Evolutionary conservation across 1,284 basidiomycete species (phyloP), one percentile per base, ranked within the genome.

Genomic region (Microbotryum saponariae): DNA sequence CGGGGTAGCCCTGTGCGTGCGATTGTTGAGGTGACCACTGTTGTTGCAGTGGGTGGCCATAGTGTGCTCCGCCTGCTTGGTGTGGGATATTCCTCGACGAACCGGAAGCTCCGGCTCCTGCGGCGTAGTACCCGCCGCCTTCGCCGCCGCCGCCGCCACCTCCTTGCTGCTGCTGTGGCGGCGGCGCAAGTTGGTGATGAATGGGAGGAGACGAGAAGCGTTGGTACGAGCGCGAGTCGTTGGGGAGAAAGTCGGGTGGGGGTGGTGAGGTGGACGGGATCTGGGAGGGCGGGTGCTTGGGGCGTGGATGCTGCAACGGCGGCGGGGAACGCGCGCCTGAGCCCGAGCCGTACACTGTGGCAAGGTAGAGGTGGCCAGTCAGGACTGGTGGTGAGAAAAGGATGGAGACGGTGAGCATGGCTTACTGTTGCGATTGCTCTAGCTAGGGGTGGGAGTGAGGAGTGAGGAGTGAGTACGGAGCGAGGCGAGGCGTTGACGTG

Each of bases 181-280:
- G 45, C 45, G 58, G 33, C 60, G 54, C 3, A 31, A 54, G 31
- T 46, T 54, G 56, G 48, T 50, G 42, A 18, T 63, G 51, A 8
- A 61, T 61, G 25, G 67, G 67, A 4, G 68, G 66, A 9, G 63
- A 65, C 0, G 70, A 62, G 64, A 71, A 71, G n/a, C 70, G 61
- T 56, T 71, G 65, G 59, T 71, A 71, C 12, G 50, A 50, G 25
- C 47, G 27, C 3, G 29, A 18, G 50, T 25, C 14, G 49, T 46
- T 12, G 37, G 51, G 49, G 29, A 49, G 52, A 37, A 54, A 25
- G 27, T 47, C 33, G 20, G 9, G 51, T 48, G 59, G 7, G 44
- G 29, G 46, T 54, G 66, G 67, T 2, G 63, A 65, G 6, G 60
- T 57, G 0, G 62, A 61, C 1, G 67, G 65, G 51, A 65, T 60